These are phyloP conservation scores for Inga oerstediana DNA, from an alignment of 306 rosid genomes.

Conservation along the genomic window DNA sequence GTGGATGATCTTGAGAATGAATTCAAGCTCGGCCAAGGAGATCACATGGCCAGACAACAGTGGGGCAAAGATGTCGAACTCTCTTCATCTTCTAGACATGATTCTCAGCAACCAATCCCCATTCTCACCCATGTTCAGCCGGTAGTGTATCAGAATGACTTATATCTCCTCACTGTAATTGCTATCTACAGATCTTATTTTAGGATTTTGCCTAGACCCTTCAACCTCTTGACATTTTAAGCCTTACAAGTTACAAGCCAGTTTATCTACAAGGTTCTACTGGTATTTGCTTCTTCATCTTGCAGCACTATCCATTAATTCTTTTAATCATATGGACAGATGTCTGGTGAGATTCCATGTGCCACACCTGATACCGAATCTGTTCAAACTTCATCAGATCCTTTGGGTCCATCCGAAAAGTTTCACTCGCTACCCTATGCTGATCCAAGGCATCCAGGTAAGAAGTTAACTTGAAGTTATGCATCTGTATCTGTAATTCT, in stretches of 20 bases:
- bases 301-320: background rate
- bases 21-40: slow-evolving; percentile 63
- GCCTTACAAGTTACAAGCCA: background rate
- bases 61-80: slow-evolving; percentile 81
- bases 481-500: slow-evolving; percentile 16
- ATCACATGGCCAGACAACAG: slow-evolving; percentile 59
- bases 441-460: slow-evolving; percentile 97
- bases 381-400: slow-evolving; percentile 89
- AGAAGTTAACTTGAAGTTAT: slow-evolving; percentile 15
- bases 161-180: background rate
- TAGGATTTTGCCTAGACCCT: background rate
- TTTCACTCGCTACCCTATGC: slow-evolving; percentile 62
- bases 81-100: slow-evolving; percentile 86
- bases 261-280: background rate
- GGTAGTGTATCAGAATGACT: slow-evolving; percentile 42
- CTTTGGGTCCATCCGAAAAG: slow-evolving; percentile 83
- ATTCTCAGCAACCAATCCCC: slow-evolving; percentile 67
- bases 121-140: slow-evolving; percentile 79
- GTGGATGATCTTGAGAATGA: slow-evolving; percentile 92
- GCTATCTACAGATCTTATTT: background rate
- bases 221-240: background rate
- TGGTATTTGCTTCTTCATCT: slow-evolving; percentile 30
- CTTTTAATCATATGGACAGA: slow-evolving; percentile 44
- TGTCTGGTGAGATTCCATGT: slow-evolving; percentile 93
- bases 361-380: slow-evolving; percentile 91